phyloP scores from a whole-genome alignment of 441 rosid species.

The Aleurites moluccanus region DNA sequence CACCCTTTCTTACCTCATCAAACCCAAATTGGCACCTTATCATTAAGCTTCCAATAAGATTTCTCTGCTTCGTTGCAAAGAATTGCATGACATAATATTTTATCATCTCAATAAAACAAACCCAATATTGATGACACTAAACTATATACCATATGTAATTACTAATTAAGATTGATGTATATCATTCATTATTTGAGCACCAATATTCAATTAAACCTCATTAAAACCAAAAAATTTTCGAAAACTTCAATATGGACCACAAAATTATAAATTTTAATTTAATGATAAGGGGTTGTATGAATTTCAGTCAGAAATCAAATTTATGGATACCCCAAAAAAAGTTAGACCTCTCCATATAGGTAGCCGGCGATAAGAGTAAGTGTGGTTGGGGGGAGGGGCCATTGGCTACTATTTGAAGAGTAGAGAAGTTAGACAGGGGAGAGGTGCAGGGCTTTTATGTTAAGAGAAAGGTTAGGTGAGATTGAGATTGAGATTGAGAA shows the following conservation, averaged over 20 bases:
- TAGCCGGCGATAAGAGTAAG: background rate
- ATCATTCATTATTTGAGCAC: too few species aligned
- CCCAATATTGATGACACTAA: background rate
- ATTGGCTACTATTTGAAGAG: too few species aligned
- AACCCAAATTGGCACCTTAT: constrained; percentile 11
- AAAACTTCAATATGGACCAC: too few species aligned
- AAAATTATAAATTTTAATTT: too few species aligned
- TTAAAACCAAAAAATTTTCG: too few species aligned
- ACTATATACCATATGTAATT: background rate
- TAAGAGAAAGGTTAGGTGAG: background rate
- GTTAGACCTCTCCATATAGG: background rate
- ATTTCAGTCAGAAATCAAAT: background rate
- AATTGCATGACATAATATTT: background rate
- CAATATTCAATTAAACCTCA: background rate
- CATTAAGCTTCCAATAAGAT: constrained; percentile 17
- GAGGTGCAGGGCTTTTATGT: background rate
- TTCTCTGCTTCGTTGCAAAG: constrained; percentile 1
- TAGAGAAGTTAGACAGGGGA: background rate
- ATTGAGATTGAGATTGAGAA: background rate
- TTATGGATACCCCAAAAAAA: background rate
- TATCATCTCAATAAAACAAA: background rate
- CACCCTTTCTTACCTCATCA: constrained; percentile 22
- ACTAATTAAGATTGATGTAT: too few species aligned
- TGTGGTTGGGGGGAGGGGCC: background rate
- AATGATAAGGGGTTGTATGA: too few species aligned